Percentiles rank a stretch among this genome's conserved stretches.
Evolutionary conservation across 179 eudicot genomes (phyloP).

Genomic region (Heliamphora pulchella): DNA sequence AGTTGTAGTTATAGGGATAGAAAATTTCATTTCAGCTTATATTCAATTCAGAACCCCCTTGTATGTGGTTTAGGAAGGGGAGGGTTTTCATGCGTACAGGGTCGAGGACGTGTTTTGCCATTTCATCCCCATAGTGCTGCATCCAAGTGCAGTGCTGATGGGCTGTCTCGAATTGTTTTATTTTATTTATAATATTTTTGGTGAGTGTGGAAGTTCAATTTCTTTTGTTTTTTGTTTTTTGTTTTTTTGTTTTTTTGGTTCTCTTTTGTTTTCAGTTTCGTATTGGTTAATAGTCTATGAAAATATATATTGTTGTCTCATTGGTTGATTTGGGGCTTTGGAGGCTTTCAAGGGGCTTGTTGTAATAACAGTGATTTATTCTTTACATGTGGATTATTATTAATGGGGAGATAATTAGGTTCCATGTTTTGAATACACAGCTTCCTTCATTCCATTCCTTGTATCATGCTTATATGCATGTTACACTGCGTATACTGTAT

Average conservation of each 20-base stretch:
- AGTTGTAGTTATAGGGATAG: background rate
- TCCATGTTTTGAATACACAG: background rate
- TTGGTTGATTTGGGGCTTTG: background rate
- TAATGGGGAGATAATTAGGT: background rate
- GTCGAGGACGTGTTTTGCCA: background rate
- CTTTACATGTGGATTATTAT: background rate
- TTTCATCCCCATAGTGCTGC: background rate
- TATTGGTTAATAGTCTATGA: background rate
- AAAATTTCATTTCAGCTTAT: slow-evolving; percentile 1
- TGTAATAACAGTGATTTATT: background rate
- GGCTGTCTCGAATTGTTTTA: background rate
- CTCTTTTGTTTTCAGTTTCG: background rate
- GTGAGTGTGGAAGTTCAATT: background rate
- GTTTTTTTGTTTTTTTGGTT: background rate
- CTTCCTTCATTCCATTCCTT: background rate
- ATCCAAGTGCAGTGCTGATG: background rate
- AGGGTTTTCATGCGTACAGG: background rate
- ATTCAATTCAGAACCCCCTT: slow-evolving; percentile 6
- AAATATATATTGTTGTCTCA: background rate
- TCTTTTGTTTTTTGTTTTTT: background rate
- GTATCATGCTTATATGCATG: background rate
- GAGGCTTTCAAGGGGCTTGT: slow-evolving; percentile 1
- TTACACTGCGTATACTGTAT: too few species aligned
- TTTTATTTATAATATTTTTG: background rate
- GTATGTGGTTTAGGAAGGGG: background rate